A percentile compares a stretch with the other conserved stretches of the same genome.
Evolutionary conservation across 257 asterid species (phyloP).

Genomic region (Haberlea rhodopensis): DNA sequence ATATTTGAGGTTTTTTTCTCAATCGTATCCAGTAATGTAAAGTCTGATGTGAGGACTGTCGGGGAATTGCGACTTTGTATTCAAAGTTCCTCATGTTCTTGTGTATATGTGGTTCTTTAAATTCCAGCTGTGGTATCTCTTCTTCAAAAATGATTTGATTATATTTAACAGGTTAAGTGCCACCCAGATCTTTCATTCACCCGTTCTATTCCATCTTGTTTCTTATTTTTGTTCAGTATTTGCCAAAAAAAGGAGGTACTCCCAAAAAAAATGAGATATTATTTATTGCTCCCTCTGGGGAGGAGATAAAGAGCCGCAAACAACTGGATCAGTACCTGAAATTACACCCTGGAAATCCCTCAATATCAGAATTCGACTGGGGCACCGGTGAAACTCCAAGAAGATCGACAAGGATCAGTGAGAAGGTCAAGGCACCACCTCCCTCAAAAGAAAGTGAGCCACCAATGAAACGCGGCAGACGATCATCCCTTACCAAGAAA

Average conservation of each 20-base stretch:
- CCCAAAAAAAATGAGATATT: constrained; percentile 68
- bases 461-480: constrained; percentile 58
- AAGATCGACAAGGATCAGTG: constrained; percentile 87
- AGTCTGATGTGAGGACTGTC: not conserved
- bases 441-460: constrained; percentile 58
- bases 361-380: constrained; percentile 84
- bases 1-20: no score
- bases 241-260: constrained; percentile 60
- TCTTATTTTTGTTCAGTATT: constrained; percentile 45
- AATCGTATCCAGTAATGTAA: no score
- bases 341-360: constrained; percentile 65
- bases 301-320: constrained; percentile 65
- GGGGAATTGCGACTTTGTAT: not conserved
- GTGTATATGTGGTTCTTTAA: not conserved
- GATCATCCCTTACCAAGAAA: constrained; percentile 44
- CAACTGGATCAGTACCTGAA: constrained; percentile 80
- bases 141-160: not conserved
- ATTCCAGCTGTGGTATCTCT: not conserved
- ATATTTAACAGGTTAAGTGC: not conserved
- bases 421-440: constrained; percentile 64
- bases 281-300: constrained; percentile 82
- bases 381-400: constrained; percentile 93
- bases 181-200: no score
- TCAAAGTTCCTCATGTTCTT: not conserved
- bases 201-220: no score